Conservation (phyloP, 192 early-diverging fungal species). For the Coemansia sp. region DNA sequence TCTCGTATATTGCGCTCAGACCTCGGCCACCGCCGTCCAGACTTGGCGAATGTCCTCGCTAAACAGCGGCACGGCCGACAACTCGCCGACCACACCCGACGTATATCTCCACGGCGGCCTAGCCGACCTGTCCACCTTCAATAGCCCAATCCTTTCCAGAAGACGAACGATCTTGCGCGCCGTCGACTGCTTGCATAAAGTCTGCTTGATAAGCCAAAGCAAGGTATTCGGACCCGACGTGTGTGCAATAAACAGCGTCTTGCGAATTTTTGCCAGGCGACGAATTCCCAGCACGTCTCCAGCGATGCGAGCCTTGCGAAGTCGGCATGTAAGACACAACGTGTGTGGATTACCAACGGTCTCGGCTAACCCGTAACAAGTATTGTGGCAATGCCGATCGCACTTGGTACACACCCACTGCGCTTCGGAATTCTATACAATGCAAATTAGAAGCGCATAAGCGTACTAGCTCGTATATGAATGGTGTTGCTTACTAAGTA, state of each 20-base stretch:
- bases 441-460: not conserved
- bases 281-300: not conserved
- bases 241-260: slow-evolving; percentile 3
- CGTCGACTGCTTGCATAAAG: slow-evolving; percentile 11
- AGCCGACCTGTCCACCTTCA: slow-evolving; percentile 15
- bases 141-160: slow-evolving; percentile 19
- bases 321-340: slow-evolving; percentile 31
- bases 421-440: not conserved
- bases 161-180: not conserved
- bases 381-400: slow-evolving; percentile 27
- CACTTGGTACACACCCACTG: slow-evolving; percentile 40
- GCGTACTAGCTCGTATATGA: no score
- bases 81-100: not conserved
- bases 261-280: slow-evolving; percentile 32
- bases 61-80: slow-evolving; percentile 20
- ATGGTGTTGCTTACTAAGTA: not conserved
- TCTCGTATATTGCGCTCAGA: not conserved
- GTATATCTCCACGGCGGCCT: slow-evolving; percentile 16
- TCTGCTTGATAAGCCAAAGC: not conserved
- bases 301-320: not conserved
- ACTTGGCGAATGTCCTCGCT: slow-evolving; percentile 15
- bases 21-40: slow-evolving; percentile 1
- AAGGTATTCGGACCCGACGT: not conserved
- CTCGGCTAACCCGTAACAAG: slow-evolving; percentile 27
- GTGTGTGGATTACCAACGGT: not conserved